Conservation (phyloP, 257 asterid genomes). For the Apocynum venetum region DNA sequence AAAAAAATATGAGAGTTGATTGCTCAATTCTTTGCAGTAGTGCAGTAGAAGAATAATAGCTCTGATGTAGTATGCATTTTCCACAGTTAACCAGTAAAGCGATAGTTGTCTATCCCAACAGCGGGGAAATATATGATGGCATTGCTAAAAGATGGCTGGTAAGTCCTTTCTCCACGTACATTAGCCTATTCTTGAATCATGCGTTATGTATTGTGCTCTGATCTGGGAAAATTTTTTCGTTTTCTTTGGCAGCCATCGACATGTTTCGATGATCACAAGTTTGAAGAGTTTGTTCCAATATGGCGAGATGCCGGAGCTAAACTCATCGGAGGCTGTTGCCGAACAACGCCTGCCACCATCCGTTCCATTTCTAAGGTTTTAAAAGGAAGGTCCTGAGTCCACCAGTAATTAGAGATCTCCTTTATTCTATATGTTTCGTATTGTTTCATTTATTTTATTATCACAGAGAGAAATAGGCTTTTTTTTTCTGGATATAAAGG, state of each 20-base stretch:
- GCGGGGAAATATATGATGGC: conserved; percentile 81
- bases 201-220: background rate
- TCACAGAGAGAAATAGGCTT: background rate
- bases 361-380: conserved; percentile 50
- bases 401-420: background rate
- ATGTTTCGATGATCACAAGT: conserved; percentile 59
- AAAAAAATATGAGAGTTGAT: conserved; percentile 2
- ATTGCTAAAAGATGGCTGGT: conserved; percentile 72
- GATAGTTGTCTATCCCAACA: conserved; percentile 70
- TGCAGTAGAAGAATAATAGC: background rate
- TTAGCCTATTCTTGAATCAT: background rate
- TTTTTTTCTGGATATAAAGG: background rate
- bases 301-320: conserved; percentile 86
- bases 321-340: conserved; percentile 77
- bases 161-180: conserved; percentile 12
- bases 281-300: conserved; percentile 44
- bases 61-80: conserved; percentile 1
- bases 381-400: conserved; percentile 30
- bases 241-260: conserved; percentile 50
- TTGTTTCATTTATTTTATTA: background rate
- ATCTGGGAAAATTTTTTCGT: background rate
- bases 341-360: conserved; percentile 65
- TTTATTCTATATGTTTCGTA: background rate
- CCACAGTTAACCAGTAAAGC: conserved; percentile 64
- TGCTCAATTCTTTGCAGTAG: background rate